Evolutionary conservation across 768 basidiomycete genomes (phyloP).

Genomic region (Leccinum olivaceopallidum): DNA sequence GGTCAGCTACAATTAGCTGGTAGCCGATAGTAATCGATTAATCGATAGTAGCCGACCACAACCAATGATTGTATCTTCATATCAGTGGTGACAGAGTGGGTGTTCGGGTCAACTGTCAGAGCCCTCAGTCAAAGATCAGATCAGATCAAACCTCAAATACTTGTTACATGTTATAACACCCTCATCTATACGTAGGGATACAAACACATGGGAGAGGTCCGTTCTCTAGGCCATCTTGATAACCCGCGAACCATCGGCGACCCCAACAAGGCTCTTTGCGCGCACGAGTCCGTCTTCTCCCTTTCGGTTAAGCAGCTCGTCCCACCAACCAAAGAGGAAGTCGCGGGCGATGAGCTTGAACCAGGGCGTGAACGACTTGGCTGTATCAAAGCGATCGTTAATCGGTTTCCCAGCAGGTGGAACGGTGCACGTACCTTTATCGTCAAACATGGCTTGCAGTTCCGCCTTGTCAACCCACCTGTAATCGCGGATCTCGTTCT

Average conservation of each 20-base stretch:
- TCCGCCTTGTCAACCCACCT: conserved; percentile 93
- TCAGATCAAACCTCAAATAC: conserved; percentile 29
- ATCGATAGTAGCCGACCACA: too few species aligned
- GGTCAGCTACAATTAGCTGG: too few species aligned
- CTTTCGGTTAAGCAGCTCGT: conserved; percentile 71
- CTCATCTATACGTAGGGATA: background rate
- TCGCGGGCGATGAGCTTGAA: conserved; percentile 98
- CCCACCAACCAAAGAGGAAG: conserved; percentile 99
- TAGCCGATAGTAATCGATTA: too few species aligned
- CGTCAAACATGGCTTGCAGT: conserved; percentile 87
- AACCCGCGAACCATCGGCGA: conserved; percentile 74
- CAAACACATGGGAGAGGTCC: background rate
- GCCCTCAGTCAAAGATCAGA: background rate
- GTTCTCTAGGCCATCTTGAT: conserved; percentile 55
- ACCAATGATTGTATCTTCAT: too few species aligned
- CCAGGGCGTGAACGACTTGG: conserved; percentile 95
- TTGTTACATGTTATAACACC: conserved; percentile 14
- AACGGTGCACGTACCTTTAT: conserved; percentile 51
- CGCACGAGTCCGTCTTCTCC: conserved; percentile 52
- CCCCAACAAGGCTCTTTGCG: conserved; percentile 50
- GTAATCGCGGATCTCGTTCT: conserved; percentile 88
- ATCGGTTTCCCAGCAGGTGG: conserved; percentile 1
- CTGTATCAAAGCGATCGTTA: conserved; percentile 38
- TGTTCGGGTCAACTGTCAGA: background rate
- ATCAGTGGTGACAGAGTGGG: background rate